A percentile compares a stretch with the other conserved stretches of the same genome.
These are phyloP conservation scores for Clitoria ternatea DNA, from an alignment of 306 rosid genomes.

Conservation along the genomic window DNA sequence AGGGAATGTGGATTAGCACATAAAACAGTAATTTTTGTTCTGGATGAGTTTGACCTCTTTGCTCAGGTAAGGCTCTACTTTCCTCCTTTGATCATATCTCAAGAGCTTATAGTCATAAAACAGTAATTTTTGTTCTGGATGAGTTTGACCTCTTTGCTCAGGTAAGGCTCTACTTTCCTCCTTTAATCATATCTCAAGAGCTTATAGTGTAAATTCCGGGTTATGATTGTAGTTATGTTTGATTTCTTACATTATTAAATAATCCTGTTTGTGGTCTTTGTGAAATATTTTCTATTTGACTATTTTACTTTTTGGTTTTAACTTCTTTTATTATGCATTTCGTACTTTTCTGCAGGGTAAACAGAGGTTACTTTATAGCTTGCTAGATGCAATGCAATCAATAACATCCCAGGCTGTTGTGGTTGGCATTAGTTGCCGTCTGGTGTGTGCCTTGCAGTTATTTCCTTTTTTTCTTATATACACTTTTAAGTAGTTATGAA, in stretches of 20 bases:
- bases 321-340: constrained; percentile 12
- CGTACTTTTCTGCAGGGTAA: constrained; percentile 55
- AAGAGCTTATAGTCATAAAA: constrained; percentile 59
- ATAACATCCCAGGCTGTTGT: constrained; percentile 83
- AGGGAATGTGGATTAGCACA: constrained; percentile 92
- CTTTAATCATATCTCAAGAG: constrained; percentile 21
- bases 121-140: constrained; percentile 68
- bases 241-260: background rate
- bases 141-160: constrained; percentile 90
- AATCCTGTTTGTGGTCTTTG: background rate
- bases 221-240: background rate
- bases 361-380: constrained; percentile 75
- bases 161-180: constrained; percentile 41
- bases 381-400: constrained; percentile 88
- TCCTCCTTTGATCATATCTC: constrained; percentile 15
- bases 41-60: constrained; percentile 88
- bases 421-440: constrained; percentile 70
- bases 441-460: constrained; percentile 48
- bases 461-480: constrained; percentile 16
- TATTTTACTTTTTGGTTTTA: constrained; percentile 4
- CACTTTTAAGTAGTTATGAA: constrained; percentile 2
- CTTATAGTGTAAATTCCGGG: background rate
- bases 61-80: constrained; percentile 59
- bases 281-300: background rate
- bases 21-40: constrained; percentile 68